Evolutionary conservation across 2,329 filamentous ascomycete genomes (phyloP).

Genomic region (Aspergillus thermomutatus): DNA sequence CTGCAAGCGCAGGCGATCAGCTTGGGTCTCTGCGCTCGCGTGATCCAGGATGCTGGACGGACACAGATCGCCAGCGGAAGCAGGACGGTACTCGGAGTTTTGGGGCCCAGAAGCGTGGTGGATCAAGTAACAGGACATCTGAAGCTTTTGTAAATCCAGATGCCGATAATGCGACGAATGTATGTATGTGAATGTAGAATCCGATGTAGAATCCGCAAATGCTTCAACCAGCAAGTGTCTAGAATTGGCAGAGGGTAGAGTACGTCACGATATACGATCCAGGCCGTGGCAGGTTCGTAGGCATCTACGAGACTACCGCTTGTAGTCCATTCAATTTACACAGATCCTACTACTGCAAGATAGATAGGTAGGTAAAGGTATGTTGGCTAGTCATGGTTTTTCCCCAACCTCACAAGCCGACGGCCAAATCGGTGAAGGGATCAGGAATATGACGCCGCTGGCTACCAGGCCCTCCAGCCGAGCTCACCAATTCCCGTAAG

Average conservation of each 20-base stretch:
- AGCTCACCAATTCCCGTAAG: slow-evolving; percentile 59
- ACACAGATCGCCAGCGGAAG: slow-evolving; percentile 96
- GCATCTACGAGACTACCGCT: background rate
- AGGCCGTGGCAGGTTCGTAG: background rate
- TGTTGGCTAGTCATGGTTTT: slow-evolving; percentile 80
- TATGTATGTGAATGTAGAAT: slow-evolving; percentile 12
- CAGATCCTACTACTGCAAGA: slow-evolving; percentile 2
- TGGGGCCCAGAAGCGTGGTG: slow-evolving; percentile 79
- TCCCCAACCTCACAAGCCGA: slow-evolving; percentile 86
- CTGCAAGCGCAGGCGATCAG: slow-evolving; percentile 77
- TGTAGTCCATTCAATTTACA: background rate
- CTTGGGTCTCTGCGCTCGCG: slow-evolving; percentile 79
- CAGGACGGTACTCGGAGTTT: slow-evolving; percentile 81
- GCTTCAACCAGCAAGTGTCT: background rate
- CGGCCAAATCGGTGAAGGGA: slow-evolving; percentile 79
- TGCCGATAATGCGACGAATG: background rate
- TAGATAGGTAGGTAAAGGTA: slow-evolving; percentile 28
- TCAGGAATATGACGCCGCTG: slow-evolving; percentile 80
- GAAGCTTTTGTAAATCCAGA: slow-evolving; percentile 66
- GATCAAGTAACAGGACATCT: slow-evolving; percentile 81
- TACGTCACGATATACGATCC: background rate
- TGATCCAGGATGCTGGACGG: slow-evolving; percentile 91
- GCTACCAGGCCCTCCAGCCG: slow-evolving; percentile 53
- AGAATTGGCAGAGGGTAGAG: background rate
- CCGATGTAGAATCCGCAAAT: slow-evolving; percentile 13